A percentile compares a stretch with the other conserved stretches of the same genome.
These are phyloP conservation scores for Citrullus amarus DNA, from an alignment of 306 rosid species.

Conservation along the genomic window DNA sequence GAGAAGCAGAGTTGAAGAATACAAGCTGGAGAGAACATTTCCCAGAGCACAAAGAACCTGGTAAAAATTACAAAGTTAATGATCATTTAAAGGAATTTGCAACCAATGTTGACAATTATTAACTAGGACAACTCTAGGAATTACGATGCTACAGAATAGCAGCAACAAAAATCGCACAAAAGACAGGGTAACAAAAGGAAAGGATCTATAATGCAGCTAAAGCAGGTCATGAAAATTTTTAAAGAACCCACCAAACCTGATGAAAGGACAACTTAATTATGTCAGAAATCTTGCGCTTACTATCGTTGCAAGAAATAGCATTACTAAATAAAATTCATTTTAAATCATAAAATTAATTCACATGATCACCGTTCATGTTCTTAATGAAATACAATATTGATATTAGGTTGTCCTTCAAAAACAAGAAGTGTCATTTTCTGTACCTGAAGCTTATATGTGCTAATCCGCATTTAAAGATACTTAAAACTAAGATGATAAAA, in stretches of 20 bases:
- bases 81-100: not conserved
- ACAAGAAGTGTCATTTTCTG: not conserved
- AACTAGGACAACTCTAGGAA: not conserved
- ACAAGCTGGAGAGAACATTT: not conserved
- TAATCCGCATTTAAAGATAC: not conserved
- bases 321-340: not conserved
- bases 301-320: not conserved
- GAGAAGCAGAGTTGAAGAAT: constrained; percentile 1
- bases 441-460: not conserved
- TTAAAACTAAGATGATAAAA: not conserved
- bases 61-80: not conserved
- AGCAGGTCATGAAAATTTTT: not conserved
- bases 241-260: not conserved
- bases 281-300: not conserved
- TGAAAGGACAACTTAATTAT: not conserved
- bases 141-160: not conserved
- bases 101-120: not conserved
- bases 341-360: not conserved
- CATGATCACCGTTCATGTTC: not conserved
- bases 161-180: not conserved
- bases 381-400: not conserved
- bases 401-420: not conserved
- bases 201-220: not conserved
- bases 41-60: constrained; percentile 1
- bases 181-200: not conserved